Conservation (phyloP, 2,329 filamentous ascomycete genomes). For the Metarhizium anisopliae region DNA sequence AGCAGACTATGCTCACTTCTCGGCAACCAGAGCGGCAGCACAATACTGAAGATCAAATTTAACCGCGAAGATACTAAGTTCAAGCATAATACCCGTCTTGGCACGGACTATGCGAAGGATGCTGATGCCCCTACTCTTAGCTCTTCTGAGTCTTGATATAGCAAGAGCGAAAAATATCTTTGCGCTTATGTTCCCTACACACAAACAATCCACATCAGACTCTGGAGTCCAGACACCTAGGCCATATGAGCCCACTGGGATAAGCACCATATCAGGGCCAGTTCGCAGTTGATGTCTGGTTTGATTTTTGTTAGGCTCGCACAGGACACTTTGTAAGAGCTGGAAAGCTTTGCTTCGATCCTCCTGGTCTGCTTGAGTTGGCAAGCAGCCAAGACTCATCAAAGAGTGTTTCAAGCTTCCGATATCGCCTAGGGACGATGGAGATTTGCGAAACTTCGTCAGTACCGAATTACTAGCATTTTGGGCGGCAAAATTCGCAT, state of each 20-base stretch:
- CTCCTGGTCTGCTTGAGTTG: constrained; percentile 23
- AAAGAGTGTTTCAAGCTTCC: constrained; percentile 23
- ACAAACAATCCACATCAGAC: constrained; percentile 59
- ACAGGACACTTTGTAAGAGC: constrained; percentile 33
- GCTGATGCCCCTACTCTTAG: constrained; percentile 27
- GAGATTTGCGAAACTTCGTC: constrained; percentile 18
- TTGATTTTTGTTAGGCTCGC: constrained; percentile 19
- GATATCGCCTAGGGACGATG: too few species aligned
- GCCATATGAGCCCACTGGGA: constrained; percentile 16
- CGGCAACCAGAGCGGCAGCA: constrained; percentile 43
- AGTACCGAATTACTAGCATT: constrained; percentile 3
- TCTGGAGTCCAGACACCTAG: constrained; percentile 48
- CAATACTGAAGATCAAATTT: constrained; percentile 61
- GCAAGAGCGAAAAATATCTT: constrained; percentile 53
- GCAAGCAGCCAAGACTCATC: constrained; percentile 30
- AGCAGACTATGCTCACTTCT: constrained; percentile 25
- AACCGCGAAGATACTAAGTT: constrained; percentile 48
- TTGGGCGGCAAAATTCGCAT: neutral
- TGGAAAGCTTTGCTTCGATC: constrained; percentile 33
- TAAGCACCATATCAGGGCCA: constrained; percentile 35
- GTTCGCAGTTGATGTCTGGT: constrained; percentile 7
- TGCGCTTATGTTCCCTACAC: constrained; percentile 52
- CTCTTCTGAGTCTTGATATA: constrained; percentile 42
- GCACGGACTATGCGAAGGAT: constrained; percentile 50
- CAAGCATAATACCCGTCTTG: constrained; percentile 53